Evolutionary conservation across 805 yeast species (phyloP), one percentile per base, ranked within the genome.

Genomic region (Candida coleopterorum): DNA sequence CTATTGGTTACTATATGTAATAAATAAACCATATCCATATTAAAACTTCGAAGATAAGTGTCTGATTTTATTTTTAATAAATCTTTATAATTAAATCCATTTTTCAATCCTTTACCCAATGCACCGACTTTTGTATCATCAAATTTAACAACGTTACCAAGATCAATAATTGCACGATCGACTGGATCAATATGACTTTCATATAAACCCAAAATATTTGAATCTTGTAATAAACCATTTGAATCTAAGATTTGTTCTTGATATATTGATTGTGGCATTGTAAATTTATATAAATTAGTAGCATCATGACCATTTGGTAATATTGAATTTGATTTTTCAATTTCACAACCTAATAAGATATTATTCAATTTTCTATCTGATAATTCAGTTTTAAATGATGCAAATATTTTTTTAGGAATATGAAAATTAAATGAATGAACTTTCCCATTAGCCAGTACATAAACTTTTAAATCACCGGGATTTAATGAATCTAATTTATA

Each of bases 391-490:
- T 79, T 75, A 54, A 82, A 78, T 16, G 79, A 73, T n/a, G 88
- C 68, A 50, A 72, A 89, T 0, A 94, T 53, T 39, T 71, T 76
- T 46, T 86, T 81, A 0, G 93, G 89, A 6, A 90, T 77, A 44
- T 76, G 81, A 48, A 93, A 74, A 22, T 72, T 72, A 36, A 90
- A 72, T 4, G 77, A 68, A 53, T 87, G 96, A 16, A 93, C 71
- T 48, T 79, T 81, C 9, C 78, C 81, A 45, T 79, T 77, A 25
- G 88, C 77, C 43, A 74, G 53, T 1, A 81, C 87, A 51, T 69
- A 75, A 0, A 85, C 96, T 40, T 77, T 80, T 21, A 90, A 65
- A 34, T 76, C 81, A n/a, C 97, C 97, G 0, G 86, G 82, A 34
- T 55, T 62, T 8, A 56, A 42, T 1, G 69, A 66, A 28, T 80